Percentiles rank a stretch among this genome's conserved stretches.
These are phyloP conservation scores for Penicillium sp. DNA, from an alignment of 2,329 filamentous ascomycete species.

Conservation along the genomic window DNA sequence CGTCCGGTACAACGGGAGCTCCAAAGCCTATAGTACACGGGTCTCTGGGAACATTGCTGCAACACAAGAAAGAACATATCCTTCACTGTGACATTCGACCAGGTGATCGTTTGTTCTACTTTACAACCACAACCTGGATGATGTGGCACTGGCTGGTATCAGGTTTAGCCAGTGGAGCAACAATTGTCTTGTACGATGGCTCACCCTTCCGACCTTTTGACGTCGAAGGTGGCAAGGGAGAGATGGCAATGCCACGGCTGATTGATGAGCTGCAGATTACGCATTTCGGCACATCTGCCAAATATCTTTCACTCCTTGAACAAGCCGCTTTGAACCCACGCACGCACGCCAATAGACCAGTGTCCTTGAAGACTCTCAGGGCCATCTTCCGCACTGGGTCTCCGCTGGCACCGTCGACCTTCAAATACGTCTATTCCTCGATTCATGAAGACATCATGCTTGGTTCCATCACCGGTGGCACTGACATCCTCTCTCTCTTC, in stretches of 20 bases:
- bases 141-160: conserved; percentile 99
- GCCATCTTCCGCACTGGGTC: conserved; percentile 94
- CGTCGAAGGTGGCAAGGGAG: conserved; percentile 56
- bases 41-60: conserved; percentile 80
- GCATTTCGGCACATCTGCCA: conserved; percentile 91
- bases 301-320: conserved; percentile 88
- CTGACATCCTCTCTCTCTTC: conserved; percentile 94
- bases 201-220: conserved; percentile 75
- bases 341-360: conserved; percentile 45
- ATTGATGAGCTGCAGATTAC: conserved; percentile 79
- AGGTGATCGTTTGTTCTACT: conserved; percentile 78
- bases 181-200: conserved; percentile 84
- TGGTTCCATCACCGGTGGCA: conserved; percentile 90
- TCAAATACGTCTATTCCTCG: conserved; percentile 79
- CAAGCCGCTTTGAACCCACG: conserved; percentile 65
- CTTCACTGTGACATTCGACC: conserved; percentile 78
- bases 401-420: conserved; percentile 87
- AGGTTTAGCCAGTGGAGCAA: conserved; percentile 75
- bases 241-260: conserved; percentile 76
- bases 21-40: conserved; percentile 96
- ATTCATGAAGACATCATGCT: conserved; percentile 81
- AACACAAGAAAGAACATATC: conserved; percentile 95
- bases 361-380: conserved; percentile 54
- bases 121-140: conserved; percentile 96
- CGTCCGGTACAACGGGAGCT: conserved; percentile 78